These are phyloP conservation scores for Dendrobium chrysotoxum DNA, from an alignment of 106 monocot genomes.

Conservation along the genomic window DNA sequence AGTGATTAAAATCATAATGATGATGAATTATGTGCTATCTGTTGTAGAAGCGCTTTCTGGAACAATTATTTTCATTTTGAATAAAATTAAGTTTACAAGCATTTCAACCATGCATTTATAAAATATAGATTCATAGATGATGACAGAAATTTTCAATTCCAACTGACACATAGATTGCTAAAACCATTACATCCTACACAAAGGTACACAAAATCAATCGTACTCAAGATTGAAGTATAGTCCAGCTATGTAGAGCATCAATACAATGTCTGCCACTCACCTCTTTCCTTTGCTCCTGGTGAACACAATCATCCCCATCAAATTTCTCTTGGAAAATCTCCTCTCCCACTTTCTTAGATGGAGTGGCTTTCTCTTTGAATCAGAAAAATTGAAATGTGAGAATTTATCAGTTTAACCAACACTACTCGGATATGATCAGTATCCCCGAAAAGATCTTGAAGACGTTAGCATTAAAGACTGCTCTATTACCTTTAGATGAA, in stretches of 20 bases:
- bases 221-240: background rate
- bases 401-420: background rate
- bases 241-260: background rate
- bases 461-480: background rate
- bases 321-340: background rate
- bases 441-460: background rate
- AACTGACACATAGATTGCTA: background rate
- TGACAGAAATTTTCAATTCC: too few species aligned
- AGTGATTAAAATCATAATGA: too few species aligned
- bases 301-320: background rate
- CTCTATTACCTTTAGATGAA: background rate
- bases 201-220: too few species aligned
- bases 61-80: too few species aligned
- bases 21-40: too few species aligned
- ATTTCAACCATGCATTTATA: too few species aligned
- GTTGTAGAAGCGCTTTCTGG: too few species aligned
- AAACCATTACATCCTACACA: background rate
- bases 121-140: too few species aligned
- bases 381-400: background rate
- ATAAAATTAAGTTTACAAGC: too few species aligned
- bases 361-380: conserved; percentile 2
- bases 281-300: background rate
- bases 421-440: background rate
- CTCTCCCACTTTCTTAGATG: background rate
- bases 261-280: background rate